Conservation (phyloP, 495 filamentous ascomycete species). For the Aspergillus cavernicola region DNA sequence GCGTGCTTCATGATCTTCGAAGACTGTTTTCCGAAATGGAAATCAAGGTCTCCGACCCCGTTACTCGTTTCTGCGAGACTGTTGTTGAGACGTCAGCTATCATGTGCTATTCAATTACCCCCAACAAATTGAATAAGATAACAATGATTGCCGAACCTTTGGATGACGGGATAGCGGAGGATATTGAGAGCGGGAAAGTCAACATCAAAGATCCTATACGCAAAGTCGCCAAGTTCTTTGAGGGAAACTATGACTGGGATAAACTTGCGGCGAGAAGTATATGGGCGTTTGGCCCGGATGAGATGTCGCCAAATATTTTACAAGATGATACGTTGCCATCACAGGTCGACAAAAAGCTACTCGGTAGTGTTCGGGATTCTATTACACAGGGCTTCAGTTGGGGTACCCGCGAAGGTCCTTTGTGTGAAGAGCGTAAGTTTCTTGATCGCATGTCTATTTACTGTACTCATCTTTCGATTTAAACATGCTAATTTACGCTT, state of each 20-base stretch:
- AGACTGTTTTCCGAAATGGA: constrained; percentile 98
- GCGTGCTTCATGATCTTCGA: constrained; percentile 91
- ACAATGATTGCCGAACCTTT: constrained; percentile 97
- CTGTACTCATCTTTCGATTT: not conserved
- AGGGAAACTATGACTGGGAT: constrained; percentile 97
- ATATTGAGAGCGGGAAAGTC: constrained; percentile 88
- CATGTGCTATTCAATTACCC: constrained; percentile 95
- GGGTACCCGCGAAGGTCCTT: constrained; percentile 89
- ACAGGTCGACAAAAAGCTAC: constrained; percentile 82
- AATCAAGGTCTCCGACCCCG: constrained; percentile 95
- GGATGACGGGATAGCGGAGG: constrained; percentile 90
- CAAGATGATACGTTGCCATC: constrained; percentile 94
- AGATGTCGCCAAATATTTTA: constrained; percentile 91
- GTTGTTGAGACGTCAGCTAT: constrained; percentile 97
- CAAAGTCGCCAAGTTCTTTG: constrained; percentile 93
- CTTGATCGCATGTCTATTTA: too few species aligned
- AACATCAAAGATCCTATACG: constrained; percentile 90
- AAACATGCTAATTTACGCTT: not conserved
- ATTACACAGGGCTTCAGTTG: constrained; percentile 94
- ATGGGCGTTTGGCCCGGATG: constrained; percentile 98
- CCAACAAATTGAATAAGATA: constrained; percentile 99
- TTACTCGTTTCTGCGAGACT: constrained; percentile 96
- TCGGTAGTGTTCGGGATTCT: constrained; percentile 83
- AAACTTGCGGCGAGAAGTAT: constrained; percentile 90
- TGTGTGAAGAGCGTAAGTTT: constrained; percentile 95